Percentiles rank a stretch among this genome's conserved stretches.
Evolutionary conservation across 345 rosid genomes (phyloP).

Genomic region (Salix suchowensis): DNA sequence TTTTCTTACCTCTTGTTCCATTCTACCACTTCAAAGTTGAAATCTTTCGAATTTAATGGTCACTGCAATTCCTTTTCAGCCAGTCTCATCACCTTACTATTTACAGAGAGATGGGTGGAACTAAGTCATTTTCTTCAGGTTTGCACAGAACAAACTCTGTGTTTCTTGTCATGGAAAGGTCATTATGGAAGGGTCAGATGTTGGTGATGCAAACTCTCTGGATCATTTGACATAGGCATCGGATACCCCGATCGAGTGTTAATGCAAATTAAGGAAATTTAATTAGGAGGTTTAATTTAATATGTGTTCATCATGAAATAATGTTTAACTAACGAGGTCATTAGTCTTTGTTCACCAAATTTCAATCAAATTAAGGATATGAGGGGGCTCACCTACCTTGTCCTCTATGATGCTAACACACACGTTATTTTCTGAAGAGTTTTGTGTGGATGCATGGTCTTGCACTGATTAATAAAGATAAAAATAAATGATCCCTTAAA

Average conservation of each 20-base stretch:
- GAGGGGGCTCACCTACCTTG: neutral
- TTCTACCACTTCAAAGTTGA: neutral
- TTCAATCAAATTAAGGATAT: neutral
- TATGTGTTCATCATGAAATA: neutral
- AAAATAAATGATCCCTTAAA: no score
- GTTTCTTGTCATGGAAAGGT: constrained; percentile 23
- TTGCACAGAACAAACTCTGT: neutral
- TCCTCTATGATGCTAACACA: neutral
- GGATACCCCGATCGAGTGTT: neutral
- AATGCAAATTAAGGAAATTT: neutral
- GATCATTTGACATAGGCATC: neutral
- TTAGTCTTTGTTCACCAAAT: neutral
- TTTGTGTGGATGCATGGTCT: neutral
- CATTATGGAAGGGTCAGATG: constrained; percentile 12
- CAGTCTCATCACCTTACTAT: neutral
- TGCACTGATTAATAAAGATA: no score
- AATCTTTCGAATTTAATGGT: neutral
- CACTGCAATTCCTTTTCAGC: neutral
- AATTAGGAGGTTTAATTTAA: neutral
- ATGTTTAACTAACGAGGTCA: neutral
- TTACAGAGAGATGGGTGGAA: neutral
- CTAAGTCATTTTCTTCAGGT: constrained; percentile 5
- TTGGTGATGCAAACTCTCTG: neutral
- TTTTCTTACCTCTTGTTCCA: neutral
- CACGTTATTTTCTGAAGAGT: neutral